Percentiles rank a stretch among this genome's conserved stretches.
phyloP scores from a whole-genome alignment of 768 basidiomycete species.

The Agrocybe pediades region DNA sequence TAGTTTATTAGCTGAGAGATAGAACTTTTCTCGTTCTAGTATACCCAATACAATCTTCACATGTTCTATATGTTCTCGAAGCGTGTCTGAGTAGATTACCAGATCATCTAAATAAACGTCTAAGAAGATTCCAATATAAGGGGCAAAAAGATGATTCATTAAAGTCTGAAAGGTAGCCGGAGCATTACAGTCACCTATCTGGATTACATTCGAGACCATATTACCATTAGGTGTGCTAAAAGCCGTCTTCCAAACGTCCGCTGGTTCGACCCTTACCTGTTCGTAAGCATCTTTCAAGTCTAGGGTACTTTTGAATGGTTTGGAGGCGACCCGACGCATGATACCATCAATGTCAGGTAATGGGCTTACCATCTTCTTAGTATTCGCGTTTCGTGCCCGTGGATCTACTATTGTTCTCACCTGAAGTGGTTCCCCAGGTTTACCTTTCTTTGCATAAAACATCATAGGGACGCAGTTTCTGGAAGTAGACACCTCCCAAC shows the following conservation, averaged over 20 bases:
- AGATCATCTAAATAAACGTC: constrained; percentile 36
- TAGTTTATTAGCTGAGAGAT: no score
- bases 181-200: constrained; percentile 32
- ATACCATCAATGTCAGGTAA: constrained; percentile 29
- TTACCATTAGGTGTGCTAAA: constrained; percentile 43
- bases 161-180: constrained; percentile 42
- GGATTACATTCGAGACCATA: constrained; percentile 40
- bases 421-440: constrained; percentile 15
- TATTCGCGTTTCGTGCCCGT: constrained; percentile 37
- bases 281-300: constrained; percentile 40
- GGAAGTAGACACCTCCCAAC: constrained; percentile 29
- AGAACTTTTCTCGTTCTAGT: constrained; percentile 26
- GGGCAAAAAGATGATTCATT: constrained; percentile 41
- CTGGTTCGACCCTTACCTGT: constrained; percentile 30
- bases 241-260: constrained; percentile 25
- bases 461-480: constrained; percentile 35
- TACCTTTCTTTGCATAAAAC: constrained; percentile 16
- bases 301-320: constrained; percentile 25
- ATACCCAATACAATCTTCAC: constrained; percentile 34
- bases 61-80: constrained; percentile 35
- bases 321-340: constrained; percentile 17
- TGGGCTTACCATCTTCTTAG: constrained; percentile 25
- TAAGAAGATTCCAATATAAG: constrained; percentile 37
- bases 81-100: constrained; percentile 38
- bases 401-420: constrained; percentile 32